phyloP scores from a whole-genome alignment of 495 filamentous ascomycete species.

The Trichoderma reesei region DNA sequence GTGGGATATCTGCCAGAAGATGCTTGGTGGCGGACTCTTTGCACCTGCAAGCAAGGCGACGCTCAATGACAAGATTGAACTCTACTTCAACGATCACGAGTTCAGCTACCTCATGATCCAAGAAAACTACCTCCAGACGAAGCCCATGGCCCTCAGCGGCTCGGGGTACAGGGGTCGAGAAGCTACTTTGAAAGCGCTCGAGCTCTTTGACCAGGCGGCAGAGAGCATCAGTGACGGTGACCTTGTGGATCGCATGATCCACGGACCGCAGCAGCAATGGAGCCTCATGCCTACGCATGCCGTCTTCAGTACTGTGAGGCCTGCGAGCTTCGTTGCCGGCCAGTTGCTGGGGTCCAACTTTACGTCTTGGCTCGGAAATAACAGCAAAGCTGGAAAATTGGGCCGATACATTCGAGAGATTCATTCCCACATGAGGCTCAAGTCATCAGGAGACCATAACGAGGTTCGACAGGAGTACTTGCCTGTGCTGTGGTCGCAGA shows the following conservation, averaged over 20 bases:
- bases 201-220: slow-evolving; percentile 77
- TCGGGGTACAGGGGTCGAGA: slow-evolving; percentile 49
- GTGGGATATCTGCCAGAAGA: slow-evolving; percentile 93
- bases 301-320: slow-evolving; percentile 89
- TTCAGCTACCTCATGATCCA: slow-evolving; percentile 96
- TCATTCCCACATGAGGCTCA: slow-evolving; percentile 92
- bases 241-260: slow-evolving; percentile 94
- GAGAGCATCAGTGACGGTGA: slow-evolving; percentile 96
- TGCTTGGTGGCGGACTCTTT: slow-evolving; percentile 83
- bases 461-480: slow-evolving; percentile 93
- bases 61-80: slow-evolving; percentile 92
- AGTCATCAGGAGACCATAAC: slow-evolving; percentile 81
- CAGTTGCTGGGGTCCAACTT: slow-evolving; percentile 56
- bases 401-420: slow-evolving; percentile 84
- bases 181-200: slow-evolving; percentile 65
- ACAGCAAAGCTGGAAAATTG: slow-evolving; percentile 83
- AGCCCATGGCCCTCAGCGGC: slow-evolving; percentile 50
- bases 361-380: slow-evolving; percentile 87
- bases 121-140: slow-evolving; percentile 88
- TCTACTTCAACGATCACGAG: slow-evolving; percentile 99
- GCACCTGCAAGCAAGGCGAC: slow-evolving; percentile 68
- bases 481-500: slow-evolving; percentile 73
- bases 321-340: slow-evolving; percentile 83
- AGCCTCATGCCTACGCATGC: slow-evolving; percentile 95
- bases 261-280: slow-evolving; percentile 96